Percentiles rank a stretch among this genome's conserved stretches.
These are phyloP conservation scores for Cytidiella melzeri DNA, from an alignment of 768 basidiomycete species.

Conservation along the genomic window DNA sequence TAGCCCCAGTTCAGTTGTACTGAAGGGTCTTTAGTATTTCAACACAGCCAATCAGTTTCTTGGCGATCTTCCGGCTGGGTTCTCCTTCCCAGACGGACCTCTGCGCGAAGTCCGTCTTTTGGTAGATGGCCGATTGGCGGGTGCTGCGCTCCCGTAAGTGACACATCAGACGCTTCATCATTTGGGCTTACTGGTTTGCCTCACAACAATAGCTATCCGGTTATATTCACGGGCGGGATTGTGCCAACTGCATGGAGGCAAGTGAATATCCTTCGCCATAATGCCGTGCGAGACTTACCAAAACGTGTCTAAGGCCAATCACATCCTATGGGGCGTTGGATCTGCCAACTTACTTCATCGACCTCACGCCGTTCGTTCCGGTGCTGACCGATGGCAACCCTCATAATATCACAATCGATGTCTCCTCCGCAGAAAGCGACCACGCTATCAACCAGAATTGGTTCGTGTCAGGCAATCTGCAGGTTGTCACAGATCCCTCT, in stretches of 20 bases:
- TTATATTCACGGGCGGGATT: slow-evolving; percentile 72
- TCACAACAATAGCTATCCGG: slow-evolving; percentile 23
- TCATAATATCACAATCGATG: slow-evolving; percentile 68
- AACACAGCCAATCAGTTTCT: slow-evolving; percentile 61
- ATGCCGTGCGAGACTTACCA: background rate
- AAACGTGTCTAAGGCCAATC: slow-evolving; percentile 46
- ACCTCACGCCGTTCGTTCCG: slow-evolving; percentile 73
- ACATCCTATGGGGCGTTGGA: slow-evolving; percentile 73
- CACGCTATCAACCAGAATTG: slow-evolving; percentile 70
- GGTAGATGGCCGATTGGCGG: slow-evolving; percentile 50
- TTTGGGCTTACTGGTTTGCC: too few species aligned
- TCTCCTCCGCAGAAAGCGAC: slow-evolving; percentile 60
- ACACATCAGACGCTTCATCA: background rate
- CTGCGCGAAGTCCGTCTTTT: slow-evolving; percentile 59
- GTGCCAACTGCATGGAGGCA: slow-evolving; percentile 67
- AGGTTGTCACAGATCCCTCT: slow-evolving; percentile 64
- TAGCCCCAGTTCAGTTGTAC: background rate
- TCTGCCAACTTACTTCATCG: slow-evolving; percentile 71
- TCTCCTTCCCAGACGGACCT: slow-evolving; percentile 46
- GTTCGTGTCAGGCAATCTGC: slow-evolving; percentile 67
- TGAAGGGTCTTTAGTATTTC: slow-evolving; percentile 45
- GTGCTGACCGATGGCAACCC: slow-evolving; percentile 59
- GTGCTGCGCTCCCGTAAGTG: slow-evolving; percentile 49
- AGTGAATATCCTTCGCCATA: slow-evolving; percentile 3
- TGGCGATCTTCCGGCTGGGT: slow-evolving; percentile 42